These are phyloP conservation scores for Pseudoscleropodium purum DNA, from an alignment of 225 moss, liverwort and hornwort species.

Conservation along the genomic window DNA sequence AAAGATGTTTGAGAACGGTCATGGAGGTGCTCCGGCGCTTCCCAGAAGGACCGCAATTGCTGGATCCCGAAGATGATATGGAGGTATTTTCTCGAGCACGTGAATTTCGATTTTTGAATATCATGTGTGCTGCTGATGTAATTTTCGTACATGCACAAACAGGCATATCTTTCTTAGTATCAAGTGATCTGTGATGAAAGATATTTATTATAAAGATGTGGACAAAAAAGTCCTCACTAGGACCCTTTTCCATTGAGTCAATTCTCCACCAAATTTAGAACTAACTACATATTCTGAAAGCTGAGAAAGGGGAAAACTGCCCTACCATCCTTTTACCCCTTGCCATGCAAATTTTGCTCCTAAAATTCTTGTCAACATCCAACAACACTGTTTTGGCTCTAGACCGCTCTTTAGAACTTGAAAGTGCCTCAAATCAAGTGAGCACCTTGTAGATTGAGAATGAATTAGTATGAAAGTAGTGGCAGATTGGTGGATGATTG, in stretches of 20 bases:
- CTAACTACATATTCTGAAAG: background rate
- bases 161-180: background rate
- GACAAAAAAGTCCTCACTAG: background rate
- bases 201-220: background rate
- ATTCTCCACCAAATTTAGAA: background rate
- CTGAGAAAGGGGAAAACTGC: background rate
- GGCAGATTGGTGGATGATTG: background rate
- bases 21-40: slow-evolving; percentile 85
- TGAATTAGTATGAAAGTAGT: background rate
- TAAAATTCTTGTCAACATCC: background rate
- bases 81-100: slow-evolving; percentile 34
- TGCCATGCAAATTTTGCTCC: background rate
- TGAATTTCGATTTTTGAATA: background rate
- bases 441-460: background rate
- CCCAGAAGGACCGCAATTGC: slow-evolving; percentile 76
- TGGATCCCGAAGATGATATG: slow-evolving; percentile 99
- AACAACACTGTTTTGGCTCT: background rate
- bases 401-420: background rate
- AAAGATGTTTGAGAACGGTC: slow-evolving; percentile 78
- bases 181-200: background rate
- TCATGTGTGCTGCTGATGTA: background rate
- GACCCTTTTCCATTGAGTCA: background rate
- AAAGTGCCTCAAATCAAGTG: background rate
- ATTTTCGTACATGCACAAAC: background rate
- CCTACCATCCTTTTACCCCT: background rate